Conservation (phyloP, 345 rosid genomes). For the Anastatica hierochuntica region DNA sequence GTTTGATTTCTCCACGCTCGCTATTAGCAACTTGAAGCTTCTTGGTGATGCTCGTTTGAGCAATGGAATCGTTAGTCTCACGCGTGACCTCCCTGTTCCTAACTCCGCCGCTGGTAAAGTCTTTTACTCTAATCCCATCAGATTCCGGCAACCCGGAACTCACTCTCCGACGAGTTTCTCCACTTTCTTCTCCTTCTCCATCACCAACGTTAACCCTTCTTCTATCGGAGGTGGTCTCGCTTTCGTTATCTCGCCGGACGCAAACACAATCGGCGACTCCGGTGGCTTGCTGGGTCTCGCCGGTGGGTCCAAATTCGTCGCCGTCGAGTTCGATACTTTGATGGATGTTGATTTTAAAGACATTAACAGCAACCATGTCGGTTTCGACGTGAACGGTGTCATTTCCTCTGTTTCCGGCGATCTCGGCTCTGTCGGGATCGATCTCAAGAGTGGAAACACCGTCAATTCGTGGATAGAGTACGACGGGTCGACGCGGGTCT, state of each 20-base stretch:
- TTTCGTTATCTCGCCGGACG: conserved; percentile 57
- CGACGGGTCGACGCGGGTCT: conserved; percentile 34
- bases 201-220: conserved; percentile 56
- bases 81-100: conserved; percentile 77
- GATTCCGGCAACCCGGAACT: conserved; percentile 57
- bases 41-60: conserved; percentile 78
- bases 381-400: conserved; percentile 61
- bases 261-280: conserved; percentile 43
- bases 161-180: conserved; percentile 53
- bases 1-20: conserved; percentile 76
- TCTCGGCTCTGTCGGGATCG: conserved; percentile 41
- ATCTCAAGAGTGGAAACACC: conserved; percentile 70
- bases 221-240: conserved; percentile 85
- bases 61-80: conserved; percentile 79
- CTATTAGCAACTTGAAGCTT: conserved; percentile 60
- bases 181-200: conserved; percentile 76
- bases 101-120: conserved; percentile 69
- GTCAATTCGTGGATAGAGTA: conserved; percentile 77
- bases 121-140: conserved; percentile 63
- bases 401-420: conserved; percentile 42
- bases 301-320: conserved; percentile 44
- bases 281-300: conserved; percentile 61
- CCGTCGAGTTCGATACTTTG: conserved; percentile 76
- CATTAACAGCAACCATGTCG: conserved; percentile 79
- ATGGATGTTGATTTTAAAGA: conserved; percentile 74